Conservation (phyloP, 768 basidiomycete species). For the Sarcodon sp. region DNA sequence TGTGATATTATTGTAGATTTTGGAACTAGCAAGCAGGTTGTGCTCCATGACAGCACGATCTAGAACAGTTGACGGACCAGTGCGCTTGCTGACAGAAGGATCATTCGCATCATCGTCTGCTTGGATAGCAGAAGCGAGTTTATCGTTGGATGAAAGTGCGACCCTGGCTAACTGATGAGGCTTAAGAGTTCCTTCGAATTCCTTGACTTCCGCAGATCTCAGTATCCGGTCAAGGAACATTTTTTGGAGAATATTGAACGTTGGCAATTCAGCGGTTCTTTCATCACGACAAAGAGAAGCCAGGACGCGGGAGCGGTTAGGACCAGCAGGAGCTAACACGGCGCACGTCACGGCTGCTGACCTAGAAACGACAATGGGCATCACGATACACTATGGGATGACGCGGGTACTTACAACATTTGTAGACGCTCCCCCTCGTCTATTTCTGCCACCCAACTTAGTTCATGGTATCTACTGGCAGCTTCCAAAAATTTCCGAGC, state of each 20-base stretch:
- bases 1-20: slow-evolving; percentile 96
- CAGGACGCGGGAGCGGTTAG: slow-evolving; percentile 86
- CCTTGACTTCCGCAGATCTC: slow-evolving; percentile 76
- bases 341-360: slow-evolving; percentile 91
- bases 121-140: slow-evolving; percentile 53
- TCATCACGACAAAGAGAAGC: slow-evolving; percentile 93
- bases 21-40: slow-evolving; percentile 91
- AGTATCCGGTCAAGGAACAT: slow-evolving; percentile 99
- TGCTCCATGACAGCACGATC: slow-evolving; percentile 99
- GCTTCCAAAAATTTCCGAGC: slow-evolving; percentile 90
- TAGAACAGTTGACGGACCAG: slow-evolving; percentile 88
- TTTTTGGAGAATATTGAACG: slow-evolving; percentile 86
- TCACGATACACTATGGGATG: not conserved
- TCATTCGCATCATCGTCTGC: slow-evolving; percentile 41
- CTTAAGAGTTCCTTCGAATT: slow-evolving; percentile 78
- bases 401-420: slow-evolving; percentile 56
- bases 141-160: slow-evolving; percentile 72
- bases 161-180: slow-evolving; percentile 94
- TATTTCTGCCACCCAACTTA: slow-evolving; percentile 83
- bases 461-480: slow-evolving; percentile 85
- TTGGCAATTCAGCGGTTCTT: slow-evolving; percentile 64
- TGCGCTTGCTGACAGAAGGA: slow-evolving; percentile 40
- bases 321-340: slow-evolving; percentile 93
- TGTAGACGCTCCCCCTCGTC: slow-evolving; percentile 88
- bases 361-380: slow-evolving; percentile 23